Conservation (phyloP, 73 alveolate genomes). For the Paramecium biaurelia region DNA sequence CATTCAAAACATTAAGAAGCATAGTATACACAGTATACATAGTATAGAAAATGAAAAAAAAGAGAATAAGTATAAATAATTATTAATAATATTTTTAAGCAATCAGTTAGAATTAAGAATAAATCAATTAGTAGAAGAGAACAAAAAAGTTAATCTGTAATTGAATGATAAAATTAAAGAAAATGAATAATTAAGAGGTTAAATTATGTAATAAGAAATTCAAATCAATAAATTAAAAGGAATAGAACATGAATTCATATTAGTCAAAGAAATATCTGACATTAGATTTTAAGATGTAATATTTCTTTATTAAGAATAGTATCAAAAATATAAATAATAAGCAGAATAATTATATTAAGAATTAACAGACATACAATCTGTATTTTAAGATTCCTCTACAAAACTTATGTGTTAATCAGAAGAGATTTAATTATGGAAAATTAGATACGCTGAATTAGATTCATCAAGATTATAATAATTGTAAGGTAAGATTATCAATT, state of each 20-base stretch:
- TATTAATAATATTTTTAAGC: neutral
- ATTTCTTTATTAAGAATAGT: neutral
- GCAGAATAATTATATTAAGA: conserved; percentile 1
- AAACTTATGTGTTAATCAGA: neutral
- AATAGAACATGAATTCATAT: neutral
- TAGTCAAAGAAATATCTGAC: neutral
- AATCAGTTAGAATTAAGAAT: neutral
- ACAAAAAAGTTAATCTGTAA: neutral
- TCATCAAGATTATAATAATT: neutral
- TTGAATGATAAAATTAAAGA: neutral
- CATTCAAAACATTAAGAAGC: neutral
- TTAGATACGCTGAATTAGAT: conserved; percentile 6
- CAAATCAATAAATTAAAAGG: conserved; percentile 4
- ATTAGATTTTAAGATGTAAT: neutral
- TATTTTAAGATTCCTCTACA: neutral
- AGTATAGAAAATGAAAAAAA: neutral
- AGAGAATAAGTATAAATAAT: neutral
- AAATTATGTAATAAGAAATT: neutral
- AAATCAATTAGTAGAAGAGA: neutral
- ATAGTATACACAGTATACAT: neutral
- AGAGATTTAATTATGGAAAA: neutral
- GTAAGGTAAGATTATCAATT: neutral
- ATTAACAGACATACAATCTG: neutral
- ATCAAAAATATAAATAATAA: neutral
- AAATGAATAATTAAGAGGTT: neutral